Evolutionary conservation across 768 basidiomycete species (phyloP), one percentile per base, ranked within the genome.

Genomic region (Guyanaporus albipodus): DNA sequence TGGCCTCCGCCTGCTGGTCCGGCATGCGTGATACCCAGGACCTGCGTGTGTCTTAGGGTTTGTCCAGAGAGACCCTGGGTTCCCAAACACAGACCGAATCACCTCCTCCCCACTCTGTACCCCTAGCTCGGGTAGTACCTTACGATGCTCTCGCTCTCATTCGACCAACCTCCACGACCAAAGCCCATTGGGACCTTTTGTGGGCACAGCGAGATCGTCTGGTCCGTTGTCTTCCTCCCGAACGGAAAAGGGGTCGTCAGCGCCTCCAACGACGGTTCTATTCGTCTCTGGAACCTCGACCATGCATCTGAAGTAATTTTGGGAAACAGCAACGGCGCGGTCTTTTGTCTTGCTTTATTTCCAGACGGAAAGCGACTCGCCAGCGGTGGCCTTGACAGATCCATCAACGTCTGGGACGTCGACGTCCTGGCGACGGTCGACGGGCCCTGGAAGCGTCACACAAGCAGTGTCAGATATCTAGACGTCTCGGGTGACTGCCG

Each of bases 1-100:
- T 62, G 59, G 59, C 62, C 59, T 62, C 53, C 61, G 36, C 61
- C 61, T 62, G 61, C 56, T 49, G 61, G 62, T 61, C 54, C 61
- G 48, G 58, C 61, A 59, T 62, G 62, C 48, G 59, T 56, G 56
- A 49, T 46, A 58, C 48, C 54, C 53, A 61, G 53, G 62, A 62
- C 59, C 55, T 49, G 51, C 52, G 50, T 62, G 57, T 46, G 61
- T 53, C 62, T 50, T 62, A 64, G 62, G 61, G 61, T 61, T 60
- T 46, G 55, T 58, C 52, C 58, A 52, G 44, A 6, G 50, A 17
- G 49, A 64, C 61, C 59, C 56, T 58, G 50, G 47, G 46, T 56
- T 47, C 50, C 35, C 50, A 56, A 58, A 49, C 48, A 37, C 52
- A 53, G 44, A 52, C 59, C 50, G 50, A 64, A 53, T 51, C 43